Conservation (phyloP, 257 asterid species). For the Gentiana macrophylla region DNA sequence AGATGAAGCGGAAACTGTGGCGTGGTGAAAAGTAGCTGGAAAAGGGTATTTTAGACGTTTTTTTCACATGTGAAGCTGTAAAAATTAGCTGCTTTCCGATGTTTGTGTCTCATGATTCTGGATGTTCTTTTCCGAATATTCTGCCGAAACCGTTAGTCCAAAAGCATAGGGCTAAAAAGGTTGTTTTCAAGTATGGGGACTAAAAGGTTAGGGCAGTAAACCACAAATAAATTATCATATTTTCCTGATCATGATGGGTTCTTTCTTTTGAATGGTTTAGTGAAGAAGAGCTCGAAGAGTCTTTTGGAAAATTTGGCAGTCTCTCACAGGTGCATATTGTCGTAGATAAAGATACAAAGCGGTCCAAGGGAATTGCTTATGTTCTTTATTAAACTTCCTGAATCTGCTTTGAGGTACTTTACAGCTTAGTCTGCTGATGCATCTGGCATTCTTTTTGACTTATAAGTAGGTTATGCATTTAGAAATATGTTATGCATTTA, state of each 20-base stretch:
- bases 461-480: background rate
- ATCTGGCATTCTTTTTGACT: background rate
- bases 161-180: too few species aligned
- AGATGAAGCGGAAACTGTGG: too few species aligned
- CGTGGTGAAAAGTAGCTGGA: too few species aligned
- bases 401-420: constrained; percentile 78
- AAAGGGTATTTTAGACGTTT: too few species aligned
- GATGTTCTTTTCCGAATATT: background rate
- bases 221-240: too few species aligned
- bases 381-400: constrained; percentile 67
- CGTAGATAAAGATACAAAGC: constrained; percentile 75
- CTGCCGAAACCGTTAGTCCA: background rate
- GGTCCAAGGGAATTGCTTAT: constrained; percentile 83
- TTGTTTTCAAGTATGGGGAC: too few species aligned
- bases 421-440: constrained; percentile 2
- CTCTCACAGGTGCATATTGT: constrained; percentile 76
- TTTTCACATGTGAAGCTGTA: too few species aligned
- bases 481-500: background rate
- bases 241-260: background rate
- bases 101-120: too few species aligned
- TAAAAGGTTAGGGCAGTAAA: too few species aligned
- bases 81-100: too few species aligned
- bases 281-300: constrained; percentile 74
- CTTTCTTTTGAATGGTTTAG: constrained; percentile 24
- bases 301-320: constrained; percentile 59